phyloP scores from a whole-genome alignment of 139 green algal genomes.

The Desmodesmus armatus region DNA sequence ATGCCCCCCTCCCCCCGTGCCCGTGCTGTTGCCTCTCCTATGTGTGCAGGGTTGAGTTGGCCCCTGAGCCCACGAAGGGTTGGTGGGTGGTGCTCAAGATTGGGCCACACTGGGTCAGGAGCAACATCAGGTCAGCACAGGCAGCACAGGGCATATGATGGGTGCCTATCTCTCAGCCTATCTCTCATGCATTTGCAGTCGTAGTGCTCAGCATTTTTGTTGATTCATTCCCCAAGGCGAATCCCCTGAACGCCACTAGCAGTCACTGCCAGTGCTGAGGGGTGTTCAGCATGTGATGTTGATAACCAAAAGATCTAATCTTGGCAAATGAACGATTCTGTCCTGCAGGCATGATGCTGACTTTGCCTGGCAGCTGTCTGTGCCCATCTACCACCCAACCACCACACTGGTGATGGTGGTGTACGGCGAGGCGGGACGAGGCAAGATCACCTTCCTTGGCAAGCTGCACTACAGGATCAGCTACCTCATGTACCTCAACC shows the following conservation, averaged over 20 bases:
- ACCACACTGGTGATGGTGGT: constrained; percentile 30
- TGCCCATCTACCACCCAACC: constrained; percentile 53
- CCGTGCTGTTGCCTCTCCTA: too few relatives aligned
- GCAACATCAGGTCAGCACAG: constrained; percentile 2
- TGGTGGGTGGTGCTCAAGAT: constrained; percentile 53
- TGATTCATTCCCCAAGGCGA: too few relatives aligned
- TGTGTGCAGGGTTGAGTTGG: constrained; percentile 38
- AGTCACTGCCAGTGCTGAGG: not conserved
- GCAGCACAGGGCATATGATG: too few relatives aligned
- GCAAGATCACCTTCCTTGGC: constrained; percentile 21
- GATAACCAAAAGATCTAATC: too few relatives aligned
- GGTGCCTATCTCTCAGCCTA: too few relatives aligned
- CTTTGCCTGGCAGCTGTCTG: constrained; percentile 27
- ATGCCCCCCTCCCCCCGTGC: too few relatives aligned
- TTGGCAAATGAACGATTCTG: too few relatives aligned
- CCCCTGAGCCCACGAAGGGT: constrained; percentile 29
- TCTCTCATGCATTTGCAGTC: too few relatives aligned
- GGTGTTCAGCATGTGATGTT: too few relatives aligned
- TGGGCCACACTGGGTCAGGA: constrained; percentile 47
- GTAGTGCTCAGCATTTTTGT: too few relatives aligned
- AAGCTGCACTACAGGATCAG: constrained; percentile 46
- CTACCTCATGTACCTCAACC: constrained; percentile 43
- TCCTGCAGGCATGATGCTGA: constrained; percentile 6
- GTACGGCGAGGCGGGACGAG: constrained; percentile 9
- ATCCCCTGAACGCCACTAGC: not conserved